Percentiles rank a stretch among this genome's conserved stretches.
Evolutionary conservation across 2,329 filamentous ascomycete genomes (phyloP).

Genomic region (Aspergillus fumigatiaffinis): DNA sequence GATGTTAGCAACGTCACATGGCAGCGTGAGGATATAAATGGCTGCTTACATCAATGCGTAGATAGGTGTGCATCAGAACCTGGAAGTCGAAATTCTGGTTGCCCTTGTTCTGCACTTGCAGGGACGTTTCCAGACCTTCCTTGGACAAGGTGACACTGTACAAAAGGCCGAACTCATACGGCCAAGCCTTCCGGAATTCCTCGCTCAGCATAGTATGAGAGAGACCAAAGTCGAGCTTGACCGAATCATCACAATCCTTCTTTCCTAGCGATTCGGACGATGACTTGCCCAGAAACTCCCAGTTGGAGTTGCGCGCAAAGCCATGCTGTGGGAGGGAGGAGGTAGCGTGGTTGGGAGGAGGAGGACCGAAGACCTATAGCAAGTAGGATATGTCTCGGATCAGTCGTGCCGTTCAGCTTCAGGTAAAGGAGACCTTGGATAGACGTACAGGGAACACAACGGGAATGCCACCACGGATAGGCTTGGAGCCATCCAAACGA

Average conservation of each 20-base stretch:
- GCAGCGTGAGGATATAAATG: neutral
- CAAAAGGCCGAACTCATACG: constrained; percentile 80
- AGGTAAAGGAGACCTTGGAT: neutral
- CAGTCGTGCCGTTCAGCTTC: constrained; percentile 10
- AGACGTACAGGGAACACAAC: constrained; percentile 80
- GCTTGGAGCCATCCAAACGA: constrained; percentile 78
- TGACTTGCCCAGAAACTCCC: constrained; percentile 69
- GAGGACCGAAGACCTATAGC: constrained; percentile 72
- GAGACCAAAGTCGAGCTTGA: constrained; percentile 95
- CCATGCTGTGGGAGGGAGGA: constrained; percentile 84
- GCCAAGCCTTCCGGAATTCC: constrained; percentile 70
- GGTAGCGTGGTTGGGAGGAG: constrained; percentile 72
- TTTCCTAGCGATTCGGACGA: constrained; percentile 35
- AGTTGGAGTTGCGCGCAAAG: constrained; percentile 82
- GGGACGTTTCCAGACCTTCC: constrained; percentile 70
- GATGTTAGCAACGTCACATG: neutral
- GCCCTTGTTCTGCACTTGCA: constrained; percentile 88
- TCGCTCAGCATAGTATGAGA: constrained; percentile 67
- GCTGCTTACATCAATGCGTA: constrained; percentile 68
- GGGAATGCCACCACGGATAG: constrained; percentile 87
- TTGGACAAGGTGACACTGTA: constrained; percentile 85
- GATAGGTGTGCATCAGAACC: constrained; percentile 86
- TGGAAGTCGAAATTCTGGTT: constrained; percentile 83
- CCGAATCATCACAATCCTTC: constrained; percentile 56
- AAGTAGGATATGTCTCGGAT: neutral